Base-by-base conservation (phyloP, 208 protist genomes). In the Trypanosoma brucei region DNA sequence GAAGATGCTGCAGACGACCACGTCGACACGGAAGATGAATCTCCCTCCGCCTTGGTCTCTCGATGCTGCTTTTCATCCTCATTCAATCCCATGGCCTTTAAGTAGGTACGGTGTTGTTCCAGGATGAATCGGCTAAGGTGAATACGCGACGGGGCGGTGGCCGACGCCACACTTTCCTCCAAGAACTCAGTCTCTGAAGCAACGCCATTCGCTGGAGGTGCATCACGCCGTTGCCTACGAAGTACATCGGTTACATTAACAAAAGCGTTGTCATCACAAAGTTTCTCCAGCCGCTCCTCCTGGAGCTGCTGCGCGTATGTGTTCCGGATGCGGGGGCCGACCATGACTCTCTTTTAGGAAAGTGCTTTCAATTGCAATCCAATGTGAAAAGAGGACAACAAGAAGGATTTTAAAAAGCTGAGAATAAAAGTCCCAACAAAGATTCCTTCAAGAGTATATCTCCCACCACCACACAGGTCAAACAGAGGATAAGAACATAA, bases 201-300 rank as follows among this genome's bases (percentile, higher is more conserved):
- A 13, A 6, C 40, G 45, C n/a, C 9, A 22, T 44, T 31, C 34
- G 31, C 65, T 3, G 51, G 22, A 42, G 30, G 4, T 33, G 30
- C 65, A 44, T 67, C 69, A 34, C 63, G 45, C 30, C 62, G 53
- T 42, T 65, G 66, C 6, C 68, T 73, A 40, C 52, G 1, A n/a
- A 86, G 67, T 3, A 79, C 70, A 3, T 79, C 74, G 34, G 62
- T 53, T n/a, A 86, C 69, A 50, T 91, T 79, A 0, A 91, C 76
- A 67, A 91, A 91, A 1, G 84, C 84, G 56, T 91, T 91, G 48
- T 91, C 84, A 48, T 82, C 72, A 44, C 62, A 78, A 1, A 91
- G 65, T 62, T 79, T 77, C 2, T 67, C 74, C 34, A 90, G 53
- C 39, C 75, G 83, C 0, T 69, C 61, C 33, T 63, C 63, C 40